These are phyloP conservation scores for Alternaria arborescens DNA, from an alignment of 2,329 filamentous ascomycete species.

Conservation along the genomic window DNA sequence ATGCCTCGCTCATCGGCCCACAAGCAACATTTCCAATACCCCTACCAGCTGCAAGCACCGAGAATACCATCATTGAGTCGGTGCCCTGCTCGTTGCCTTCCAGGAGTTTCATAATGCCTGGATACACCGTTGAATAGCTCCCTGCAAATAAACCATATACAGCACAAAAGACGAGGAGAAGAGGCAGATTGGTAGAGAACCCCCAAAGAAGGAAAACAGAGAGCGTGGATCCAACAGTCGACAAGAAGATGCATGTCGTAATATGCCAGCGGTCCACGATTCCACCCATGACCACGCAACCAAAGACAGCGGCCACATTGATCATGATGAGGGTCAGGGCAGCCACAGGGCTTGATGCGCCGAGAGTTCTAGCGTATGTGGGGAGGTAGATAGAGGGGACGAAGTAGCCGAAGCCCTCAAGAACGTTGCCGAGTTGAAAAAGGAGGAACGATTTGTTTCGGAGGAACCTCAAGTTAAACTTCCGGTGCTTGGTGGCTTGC, in stretches of 20 bases:
- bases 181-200: not conserved
- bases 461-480: too few relatives aligned
- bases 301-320: not conserved
- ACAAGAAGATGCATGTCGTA: not conserved
- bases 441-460: too few relatives aligned
- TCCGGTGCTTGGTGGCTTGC: too few relatives aligned
- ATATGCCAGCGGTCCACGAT: not conserved
- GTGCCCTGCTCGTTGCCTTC: rapidly evolving
- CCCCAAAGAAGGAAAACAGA: not conserved
- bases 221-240: not conserved
- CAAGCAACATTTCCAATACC: not conserved
- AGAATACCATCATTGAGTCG: not conserved
- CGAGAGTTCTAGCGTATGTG: too few relatives aligned
- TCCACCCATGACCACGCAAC: not conserved
- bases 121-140: not conserved
- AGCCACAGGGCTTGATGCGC: not conserved
- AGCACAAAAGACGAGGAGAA: not conserved
- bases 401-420: too few relatives aligned
- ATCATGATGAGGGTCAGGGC: not conserved
- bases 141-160: not conserved
- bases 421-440: too few relatives aligned
- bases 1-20: not conserved
- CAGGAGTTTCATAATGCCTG: not conserved
- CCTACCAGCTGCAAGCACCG: rapidly evolving
- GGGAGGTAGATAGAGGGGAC: too few relatives aligned